phyloP scores from a whole-genome alignment of 2,329 filamentous ascomycete genomes.

The Diaporthe sp. region DNA sequence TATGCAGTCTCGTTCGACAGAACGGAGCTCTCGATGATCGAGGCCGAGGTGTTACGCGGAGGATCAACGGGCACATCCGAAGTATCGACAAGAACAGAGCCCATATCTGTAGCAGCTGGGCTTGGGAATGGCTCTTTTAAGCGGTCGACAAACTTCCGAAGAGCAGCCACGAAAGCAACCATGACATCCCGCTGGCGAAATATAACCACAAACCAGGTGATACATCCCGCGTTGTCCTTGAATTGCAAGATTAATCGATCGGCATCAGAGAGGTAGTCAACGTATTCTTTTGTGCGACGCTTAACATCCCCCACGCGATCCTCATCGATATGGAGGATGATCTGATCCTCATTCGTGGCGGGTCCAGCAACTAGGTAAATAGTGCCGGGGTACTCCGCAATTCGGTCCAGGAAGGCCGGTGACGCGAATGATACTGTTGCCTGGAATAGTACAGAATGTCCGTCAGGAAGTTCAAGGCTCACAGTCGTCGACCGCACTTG shows the following conservation, averaged over 20 bases:
- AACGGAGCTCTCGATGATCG: background rate
- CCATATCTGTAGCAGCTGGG: background rate
- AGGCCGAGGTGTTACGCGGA: background rate
- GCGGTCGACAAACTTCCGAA: background rate
- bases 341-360: background rate
- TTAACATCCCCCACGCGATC: conserved; percentile 12
- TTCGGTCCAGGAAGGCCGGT: background rate
- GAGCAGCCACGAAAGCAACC: conserved; percentile 19
- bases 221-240: background rate
- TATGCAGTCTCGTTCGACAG: no score
- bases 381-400: background rate
- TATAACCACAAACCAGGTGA: conserved; percentile 26
- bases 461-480: background rate
- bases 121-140: background rate
- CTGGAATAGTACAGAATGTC: background rate
- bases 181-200: conserved; percentile 8
- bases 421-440: background rate
- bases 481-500: background rate
- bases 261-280: conserved; percentile 7
- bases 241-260: conserved; percentile 37
- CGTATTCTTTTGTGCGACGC: conserved; percentile 8
- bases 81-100: no score
- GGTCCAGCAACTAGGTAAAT: conserved; percentile 26
- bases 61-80: background rate
- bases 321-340: conserved; percentile 33